These are phyloP conservation scores for Peronospora farinosa DNA, from an alignment of 352 stramenopile genomes.

Conservation along the genomic window DNA sequence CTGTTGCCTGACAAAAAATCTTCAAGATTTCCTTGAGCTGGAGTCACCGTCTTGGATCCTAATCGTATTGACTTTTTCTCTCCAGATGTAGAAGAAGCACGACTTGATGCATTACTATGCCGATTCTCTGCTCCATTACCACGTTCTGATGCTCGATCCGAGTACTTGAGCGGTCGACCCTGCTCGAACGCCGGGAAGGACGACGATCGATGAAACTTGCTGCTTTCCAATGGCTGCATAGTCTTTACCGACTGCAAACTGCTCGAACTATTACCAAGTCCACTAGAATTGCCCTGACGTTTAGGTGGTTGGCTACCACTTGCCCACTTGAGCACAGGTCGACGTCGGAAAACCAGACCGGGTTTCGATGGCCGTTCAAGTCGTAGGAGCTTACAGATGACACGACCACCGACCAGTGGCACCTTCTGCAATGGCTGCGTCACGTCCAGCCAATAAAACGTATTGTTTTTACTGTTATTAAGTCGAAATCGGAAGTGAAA, in stretches of 20 bases:
- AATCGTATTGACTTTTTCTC: conserved; percentile 30
- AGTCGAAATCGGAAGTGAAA: conserved; percentile 87
- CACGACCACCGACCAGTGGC: conserved; percentile 63
- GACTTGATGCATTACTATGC: conserved; percentile 26
- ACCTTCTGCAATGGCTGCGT: conserved; percentile 49
- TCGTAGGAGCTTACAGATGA: conserved; percentile 80
- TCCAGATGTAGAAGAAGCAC: conserved; percentile 12
- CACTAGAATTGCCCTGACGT: conserved; percentile 15
- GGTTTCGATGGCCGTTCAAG: conserved; percentile 47
- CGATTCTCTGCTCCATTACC: conserved; percentile 15
- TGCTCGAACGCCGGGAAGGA: conserved; percentile 45
- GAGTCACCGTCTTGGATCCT: conserved; percentile 20
- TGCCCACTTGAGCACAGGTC: conserved; percentile 63
- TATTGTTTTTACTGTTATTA: conserved; percentile 47
- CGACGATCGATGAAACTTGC: conserved; percentile 38
- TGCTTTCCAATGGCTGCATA: conserved; percentile 12
- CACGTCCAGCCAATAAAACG: conserved; percentile 81
- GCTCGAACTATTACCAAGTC: conserved; percentile 14
- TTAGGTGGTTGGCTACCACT: conserved; percentile 23
- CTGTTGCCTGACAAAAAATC: conserved; percentile 64
- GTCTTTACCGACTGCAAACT: conserved; percentile 14
- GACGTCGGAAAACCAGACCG: conserved; percentile 67
- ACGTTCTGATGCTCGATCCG: conserved; percentile 30
- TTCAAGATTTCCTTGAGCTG: conserved; percentile 44
- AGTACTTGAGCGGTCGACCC: conserved; percentile 59